phyloP scores from a whole-genome alignment of 176 grass and related monocot genomes.

The Eragrostis nindensis region DNA sequence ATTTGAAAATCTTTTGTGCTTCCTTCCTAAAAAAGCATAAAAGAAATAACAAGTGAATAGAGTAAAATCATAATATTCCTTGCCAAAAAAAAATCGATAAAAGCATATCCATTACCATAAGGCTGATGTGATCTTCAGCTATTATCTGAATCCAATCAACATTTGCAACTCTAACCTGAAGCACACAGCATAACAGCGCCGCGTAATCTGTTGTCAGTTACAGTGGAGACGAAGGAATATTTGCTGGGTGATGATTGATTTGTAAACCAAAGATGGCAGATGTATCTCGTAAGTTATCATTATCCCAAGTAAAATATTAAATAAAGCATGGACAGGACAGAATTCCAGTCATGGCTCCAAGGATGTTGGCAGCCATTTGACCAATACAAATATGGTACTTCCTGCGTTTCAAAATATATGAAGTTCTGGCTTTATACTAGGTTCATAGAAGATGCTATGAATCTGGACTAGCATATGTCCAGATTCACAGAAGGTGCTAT shows the following conservation, averaged over 20 bases:
- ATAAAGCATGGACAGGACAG: slow-evolving; percentile 7
- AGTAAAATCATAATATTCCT: slow-evolving; percentile 6
- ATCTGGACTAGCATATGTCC: too few species aligned
- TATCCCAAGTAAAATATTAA: slow-evolving; percentile 36
- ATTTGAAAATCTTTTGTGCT: slow-evolving; percentile 76
- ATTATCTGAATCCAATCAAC: slow-evolving; percentile 94
- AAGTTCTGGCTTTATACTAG: too few species aligned
- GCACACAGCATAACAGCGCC: slow-evolving; percentile 9
- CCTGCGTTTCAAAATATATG: too few species aligned
- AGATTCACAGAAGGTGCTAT: too few species aligned
- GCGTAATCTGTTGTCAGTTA: slow-evolving; percentile 6
- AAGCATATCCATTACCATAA: slow-evolving; percentile 69
- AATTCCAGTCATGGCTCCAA: not conserved
- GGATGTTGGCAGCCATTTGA: not conserved
- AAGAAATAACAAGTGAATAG: slow-evolving; percentile 30
- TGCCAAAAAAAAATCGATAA: slow-evolving; percentile 11
- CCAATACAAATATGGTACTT: slow-evolving; percentile 35
- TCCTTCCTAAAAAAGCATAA: slow-evolving; percentile 73
- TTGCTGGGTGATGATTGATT: slow-evolving; percentile 3
- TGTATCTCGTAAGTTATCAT: slow-evolving; percentile 17
- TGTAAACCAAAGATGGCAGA: not conserved
- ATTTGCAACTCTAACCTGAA: slow-evolving; percentile 86
- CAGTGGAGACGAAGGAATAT: not conserved
- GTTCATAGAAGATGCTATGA: too few species aligned
- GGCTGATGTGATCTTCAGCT: slow-evolving; percentile 73